Percentiles rank a stretch among this genome's conserved stretches.
Conservation (phyloP, 495 filamentous ascomycete genomes). For the Daldinia caldariorum region DNA sequence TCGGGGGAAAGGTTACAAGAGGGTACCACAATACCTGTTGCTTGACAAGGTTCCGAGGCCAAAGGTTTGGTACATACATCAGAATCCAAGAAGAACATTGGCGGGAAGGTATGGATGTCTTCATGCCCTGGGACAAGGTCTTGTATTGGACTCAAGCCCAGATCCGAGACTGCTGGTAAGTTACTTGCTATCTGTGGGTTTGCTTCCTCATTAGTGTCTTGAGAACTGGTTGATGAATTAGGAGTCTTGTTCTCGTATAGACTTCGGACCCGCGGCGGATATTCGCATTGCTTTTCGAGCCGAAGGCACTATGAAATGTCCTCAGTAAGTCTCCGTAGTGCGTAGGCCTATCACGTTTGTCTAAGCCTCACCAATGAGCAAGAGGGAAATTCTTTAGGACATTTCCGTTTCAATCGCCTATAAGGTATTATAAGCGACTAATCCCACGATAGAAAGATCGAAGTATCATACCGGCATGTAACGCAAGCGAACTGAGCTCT, state of each 20-base stretch:
- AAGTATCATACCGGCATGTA: conserved; percentile 30
- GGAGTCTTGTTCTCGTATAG: conserved; percentile 2
- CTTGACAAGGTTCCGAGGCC: conserved; percentile 18
- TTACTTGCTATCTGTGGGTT: not conserved
- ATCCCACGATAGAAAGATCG: not conserved
- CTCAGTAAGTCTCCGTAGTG: conserved; percentile 24
- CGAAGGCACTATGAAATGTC: conserved; percentile 48
- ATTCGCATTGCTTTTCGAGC: conserved; percentile 51
- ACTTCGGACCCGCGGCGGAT: conserved; percentile 45
- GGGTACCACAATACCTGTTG: not conserved
- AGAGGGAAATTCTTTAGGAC: conserved; percentile 54
- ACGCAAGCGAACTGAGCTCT: conserved; percentile 38
- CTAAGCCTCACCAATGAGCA: conserved; percentile 53
- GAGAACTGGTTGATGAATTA: conserved; percentile 19
- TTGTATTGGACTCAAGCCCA: not conserved
- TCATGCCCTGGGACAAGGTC: not conserved
- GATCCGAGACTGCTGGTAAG: not conserved
- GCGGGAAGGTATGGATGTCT: conserved; percentile 19
- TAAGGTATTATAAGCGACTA: not conserved
- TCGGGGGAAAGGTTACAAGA: not conserved
- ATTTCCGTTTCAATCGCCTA: conserved; percentile 55
- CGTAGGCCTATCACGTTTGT: conserved; percentile 38
- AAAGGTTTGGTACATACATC: conserved; percentile 35
- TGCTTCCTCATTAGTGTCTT: conserved; percentile 30
- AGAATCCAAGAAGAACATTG: conserved; percentile 41